These are phyloP conservation scores for Kalmanozyma brasiliensis DNA, from an alignment of 1,284 basidiomycete species.

Conservation along the genomic window DNA sequence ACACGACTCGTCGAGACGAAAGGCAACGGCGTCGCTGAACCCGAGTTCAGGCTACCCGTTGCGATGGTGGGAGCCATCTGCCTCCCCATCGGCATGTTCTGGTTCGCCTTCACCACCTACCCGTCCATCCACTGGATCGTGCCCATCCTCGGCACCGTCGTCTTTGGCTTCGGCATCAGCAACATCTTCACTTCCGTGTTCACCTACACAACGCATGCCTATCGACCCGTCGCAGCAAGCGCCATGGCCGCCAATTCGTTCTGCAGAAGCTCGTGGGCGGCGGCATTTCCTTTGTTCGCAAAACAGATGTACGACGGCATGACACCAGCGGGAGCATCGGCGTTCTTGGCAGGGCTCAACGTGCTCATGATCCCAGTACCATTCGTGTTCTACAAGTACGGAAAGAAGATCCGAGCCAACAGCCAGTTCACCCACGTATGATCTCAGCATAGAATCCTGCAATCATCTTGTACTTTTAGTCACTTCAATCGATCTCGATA, in stretches of 20 bases:
- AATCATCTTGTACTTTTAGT: too few species aligned
- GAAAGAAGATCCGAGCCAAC: slow-evolving; percentile 43
- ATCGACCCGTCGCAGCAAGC: slow-evolving; percentile 48
- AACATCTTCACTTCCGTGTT: slow-evolving; percentile 46
- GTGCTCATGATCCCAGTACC: slow-evolving; percentile 54
- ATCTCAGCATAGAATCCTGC: too few species aligned
- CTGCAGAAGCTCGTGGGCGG: slow-evolving; percentile 43
- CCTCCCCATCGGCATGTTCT: slow-evolving; percentile 52
- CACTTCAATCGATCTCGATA: too few species aligned
- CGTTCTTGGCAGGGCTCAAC: slow-evolving; percentile 44
- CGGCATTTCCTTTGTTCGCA: slow-evolving; percentile 41
- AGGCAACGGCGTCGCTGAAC: slow-evolving; percentile 69
- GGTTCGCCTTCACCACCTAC: slow-evolving; percentile 54
- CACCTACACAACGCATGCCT: slow-evolving; percentile 47
- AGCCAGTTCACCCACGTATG: slow-evolving; percentile 38
- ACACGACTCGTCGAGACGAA: slow-evolving; percentile 72
- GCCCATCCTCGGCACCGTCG: slow-evolving; percentile 43
- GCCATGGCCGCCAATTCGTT: slow-evolving; percentile 55
- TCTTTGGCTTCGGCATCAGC: slow-evolving; percentile 46
- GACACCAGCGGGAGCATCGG: slow-evolving; percentile 28
- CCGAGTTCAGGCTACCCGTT: slow-evolving; percentile 54
- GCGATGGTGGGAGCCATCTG: slow-evolving; percentile 45
- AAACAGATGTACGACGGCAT: slow-evolving; percentile 48
- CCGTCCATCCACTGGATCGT: slow-evolving; percentile 53
- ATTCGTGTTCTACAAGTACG: slow-evolving; percentile 52